These are phyloP conservation scores for Fusarium stilboides DNA, from an alignment of 2,329 filamentous ascomycete genomes.

Conservation along the genomic window DNA sequence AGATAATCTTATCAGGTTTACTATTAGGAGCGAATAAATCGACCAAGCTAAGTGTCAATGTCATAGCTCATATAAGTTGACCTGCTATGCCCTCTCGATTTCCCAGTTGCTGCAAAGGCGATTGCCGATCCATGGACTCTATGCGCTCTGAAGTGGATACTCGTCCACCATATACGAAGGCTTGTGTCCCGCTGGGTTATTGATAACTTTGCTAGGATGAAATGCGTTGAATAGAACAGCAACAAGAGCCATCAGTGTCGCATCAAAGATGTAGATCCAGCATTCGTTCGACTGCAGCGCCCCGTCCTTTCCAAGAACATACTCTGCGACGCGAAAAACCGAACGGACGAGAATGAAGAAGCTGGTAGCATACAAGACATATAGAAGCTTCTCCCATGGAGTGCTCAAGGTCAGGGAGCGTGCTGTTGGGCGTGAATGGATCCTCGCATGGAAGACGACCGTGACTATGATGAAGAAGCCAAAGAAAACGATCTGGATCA, in stretches of 20 bases:
- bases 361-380: slow-evolving; percentile 45
- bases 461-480: slow-evolving; percentile 66
- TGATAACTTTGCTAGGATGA: slow-evolving; percentile 44
- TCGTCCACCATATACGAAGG: slow-evolving; percentile 1
- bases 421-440: slow-evolving; percentile 30
- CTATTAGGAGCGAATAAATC: too few relatives aligned
- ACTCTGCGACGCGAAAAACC: slow-evolving; percentile 60
- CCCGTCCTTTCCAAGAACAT: slow-evolving; percentile 53
- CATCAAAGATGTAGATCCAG: slow-evolving; percentile 57
- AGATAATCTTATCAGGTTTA: too few relatives aligned
- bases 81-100: too few relatives aligned
- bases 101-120: too few relatives aligned
- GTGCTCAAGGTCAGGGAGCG: slow-evolving; percentile 37
- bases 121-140: not conserved
- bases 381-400: slow-evolving; percentile 52
- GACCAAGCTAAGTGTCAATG: too few relatives aligned
- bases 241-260: slow-evolving; percentile 53
- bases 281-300: slow-evolving; percentile 54
- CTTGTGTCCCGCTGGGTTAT: slow-evolving; percentile 20
- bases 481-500: slow-evolving; percentile 69
- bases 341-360: slow-evolving; percentile 59
- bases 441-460: slow-evolving; percentile 60
- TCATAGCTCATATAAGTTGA: too few relatives aligned
- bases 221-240: slow-evolving; percentile 45
- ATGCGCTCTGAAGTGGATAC: not conserved